Percentiles rank a stretch among this genome's conserved stretches.
These are phyloP conservation scores for Jacaranda mimosifolia DNA, from an alignment of 257 asterid species.

Conservation along the genomic window DNA sequence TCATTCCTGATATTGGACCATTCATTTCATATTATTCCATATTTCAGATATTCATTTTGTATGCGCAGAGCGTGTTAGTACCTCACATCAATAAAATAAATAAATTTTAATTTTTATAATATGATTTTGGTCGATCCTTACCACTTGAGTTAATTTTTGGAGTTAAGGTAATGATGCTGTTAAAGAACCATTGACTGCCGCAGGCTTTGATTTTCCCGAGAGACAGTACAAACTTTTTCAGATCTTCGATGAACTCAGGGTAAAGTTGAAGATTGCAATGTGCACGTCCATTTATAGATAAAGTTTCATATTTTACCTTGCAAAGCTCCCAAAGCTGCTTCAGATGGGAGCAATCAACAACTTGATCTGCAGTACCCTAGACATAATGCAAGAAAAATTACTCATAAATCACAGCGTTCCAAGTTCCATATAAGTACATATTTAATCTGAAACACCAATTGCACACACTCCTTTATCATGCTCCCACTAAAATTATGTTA, in stretches of 20 bases:
- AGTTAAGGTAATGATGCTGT: constrained; percentile 47
- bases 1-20: no score
- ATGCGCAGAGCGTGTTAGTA: no score
- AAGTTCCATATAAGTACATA: neutral
- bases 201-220: constrained; percentile 82
- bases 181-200: constrained; percentile 57
- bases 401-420: neutral
- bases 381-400: constrained; percentile 23
- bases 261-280: constrained; percentile 96
- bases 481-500: no score
- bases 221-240: constrained; percentile 76
- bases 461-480: no score
- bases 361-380: constrained; percentile 94
- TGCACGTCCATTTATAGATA: constrained; percentile 90
- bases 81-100: no score
- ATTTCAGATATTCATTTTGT: no score
- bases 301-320: constrained; percentile 84
- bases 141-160: no score
- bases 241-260: constrained; percentile 88
- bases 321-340: constrained; percentile 91
- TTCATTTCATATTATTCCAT: no score
- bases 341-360: constrained; percentile 91
- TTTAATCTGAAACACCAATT: neutral
- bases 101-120: no score
- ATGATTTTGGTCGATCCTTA: no score